Base-by-base conservation (phyloP, 306 rosid species). In the Benincasa hispida region DNA sequence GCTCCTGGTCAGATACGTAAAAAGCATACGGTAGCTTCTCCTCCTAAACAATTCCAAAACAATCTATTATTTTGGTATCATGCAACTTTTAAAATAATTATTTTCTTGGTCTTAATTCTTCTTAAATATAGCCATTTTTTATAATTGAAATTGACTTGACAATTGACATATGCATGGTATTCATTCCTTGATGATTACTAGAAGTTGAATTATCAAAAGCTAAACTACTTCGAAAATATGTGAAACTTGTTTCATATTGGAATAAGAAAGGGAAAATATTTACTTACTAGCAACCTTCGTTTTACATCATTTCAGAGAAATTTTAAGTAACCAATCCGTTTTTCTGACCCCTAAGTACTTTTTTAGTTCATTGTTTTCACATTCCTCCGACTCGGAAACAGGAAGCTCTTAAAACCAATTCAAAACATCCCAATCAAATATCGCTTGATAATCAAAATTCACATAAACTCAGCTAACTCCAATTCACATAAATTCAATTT, bases 1-100 rank as follows among this genome's bases (percentile, higher is more conserved):
- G 97, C 79, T 94, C 99, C 85, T 90, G 89, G 5, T 94, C 86
- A 30, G 89, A 87, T 68, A 94, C 79, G 48, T 89, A 94, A 84
- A 94, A 94, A 78, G 91, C 79, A 86, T 94, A 94, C 0, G 97
- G 99, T 24, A 94, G 79, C 87, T 85, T 92, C 88, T 94, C 97
- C 85, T 92, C 99, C 99, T 94, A 80, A 67, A 68, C 55, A 68
- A 42, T 68, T 42, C 11, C n/a, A 51, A 11, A 35, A 62, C 19
- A 72, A 47, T 8, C 14, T 42, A 25, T 70, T 70, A 70, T 13
- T 66, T 70, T 27, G 75, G n/a, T 47, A 70, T 70, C 24, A 25
- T 22, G 6, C 8, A 6, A 11, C 13, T n/a, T n/a, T n/a, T n/a
- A n/a, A n/a, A n/a, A 5, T 45, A 45, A 45, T 45, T 45, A 45